A percentile compares a stretch with the other conserved stretches of the same genome.
These are phyloP conservation scores for Fusarium anthophilum DNA, from an alignment of 2,329 filamentous ascomycete species.

Conservation along the genomic window DNA sequence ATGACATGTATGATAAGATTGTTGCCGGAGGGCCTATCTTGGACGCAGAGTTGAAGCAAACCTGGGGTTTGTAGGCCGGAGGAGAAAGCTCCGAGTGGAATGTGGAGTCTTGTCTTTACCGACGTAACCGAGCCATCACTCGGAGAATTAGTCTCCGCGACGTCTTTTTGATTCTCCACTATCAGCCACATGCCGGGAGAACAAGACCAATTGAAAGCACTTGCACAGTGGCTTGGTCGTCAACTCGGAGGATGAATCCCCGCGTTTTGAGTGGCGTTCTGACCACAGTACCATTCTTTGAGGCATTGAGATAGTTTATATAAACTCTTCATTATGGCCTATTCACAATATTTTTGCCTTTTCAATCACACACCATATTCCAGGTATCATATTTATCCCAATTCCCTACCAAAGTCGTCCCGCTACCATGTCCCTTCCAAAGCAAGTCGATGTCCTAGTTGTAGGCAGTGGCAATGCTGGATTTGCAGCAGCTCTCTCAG, in stretches of 20 bases:
- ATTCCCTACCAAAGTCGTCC: not conserved
- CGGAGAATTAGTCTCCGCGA: not conserved
- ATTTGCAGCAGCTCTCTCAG: constrained; percentile 13
- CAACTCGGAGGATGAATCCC: not conserved
- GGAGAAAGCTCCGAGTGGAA: not conserved
- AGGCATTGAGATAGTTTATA: not conserved
- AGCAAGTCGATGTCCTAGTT: not conserved
- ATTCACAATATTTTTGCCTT: not conserved
- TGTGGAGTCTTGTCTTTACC: not conserved
- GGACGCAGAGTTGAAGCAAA: not conserved
- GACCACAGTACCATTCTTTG: not conserved
- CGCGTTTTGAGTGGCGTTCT: not conserved
- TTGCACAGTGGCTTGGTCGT: not conserved
- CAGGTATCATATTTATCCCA: too few species aligned
- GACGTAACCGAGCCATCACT: not conserved
- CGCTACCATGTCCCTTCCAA: not conserved
- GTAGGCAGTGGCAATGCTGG: constrained; percentile 21
- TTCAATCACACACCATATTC: rapidly evolving
- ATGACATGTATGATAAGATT: not conserved
- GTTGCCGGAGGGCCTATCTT: not conserved
- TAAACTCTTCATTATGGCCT: not conserved
- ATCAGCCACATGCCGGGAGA: not conserved
- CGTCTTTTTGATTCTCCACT: not conserved
- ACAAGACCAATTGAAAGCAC: not conserved
- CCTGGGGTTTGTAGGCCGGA: not conserved